A percentile compares a stretch with the other conserved stretches of the same genome.
These are phyloP conservation scores for Eucalyptus cloeziana DNA, from an alignment of 345 rosid species.

Conservation along the genomic window DNA sequence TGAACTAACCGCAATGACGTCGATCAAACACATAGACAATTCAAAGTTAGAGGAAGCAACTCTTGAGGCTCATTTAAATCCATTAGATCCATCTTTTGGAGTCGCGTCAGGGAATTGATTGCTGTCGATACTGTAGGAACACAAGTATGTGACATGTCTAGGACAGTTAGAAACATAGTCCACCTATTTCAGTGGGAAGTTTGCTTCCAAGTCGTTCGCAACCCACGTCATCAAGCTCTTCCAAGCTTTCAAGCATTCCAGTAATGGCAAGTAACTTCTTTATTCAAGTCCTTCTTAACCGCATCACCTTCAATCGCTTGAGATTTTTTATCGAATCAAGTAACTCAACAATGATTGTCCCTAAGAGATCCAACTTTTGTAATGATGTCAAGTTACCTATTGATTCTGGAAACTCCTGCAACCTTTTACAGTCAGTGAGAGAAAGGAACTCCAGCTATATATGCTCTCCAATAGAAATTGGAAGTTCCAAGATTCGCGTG, in stretches of 20 bases:
- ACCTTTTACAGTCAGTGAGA: fast-evolving
- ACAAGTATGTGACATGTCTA: not conserved
- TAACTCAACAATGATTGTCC: too few relatives aligned
- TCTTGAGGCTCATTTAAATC: not conserved
- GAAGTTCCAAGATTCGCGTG: too few relatives aligned
- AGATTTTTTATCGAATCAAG: not conserved
- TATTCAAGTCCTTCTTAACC: fast-evolving
- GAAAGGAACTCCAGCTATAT: too few relatives aligned
- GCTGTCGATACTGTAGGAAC: not conserved
- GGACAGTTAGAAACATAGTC: not conserved
- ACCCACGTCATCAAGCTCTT: fast-evolving
- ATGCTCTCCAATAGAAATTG: too few relatives aligned
- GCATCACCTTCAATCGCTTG: not conserved
- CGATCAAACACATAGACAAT: not conserved
- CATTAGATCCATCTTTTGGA: not conserved
- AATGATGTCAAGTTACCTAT: too few relatives aligned
- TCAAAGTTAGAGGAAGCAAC: not conserved
- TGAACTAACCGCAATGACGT: not conserved
- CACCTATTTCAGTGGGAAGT: not conserved
- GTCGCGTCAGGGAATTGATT: not conserved
- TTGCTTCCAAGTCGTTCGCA: not conserved
- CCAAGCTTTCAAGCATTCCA: not conserved
- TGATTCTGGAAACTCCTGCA: too few relatives aligned
- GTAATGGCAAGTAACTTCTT: not conserved
- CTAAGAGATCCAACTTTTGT: too few relatives aligned